phyloP scores from a whole-genome alignment of 2,329 filamentous ascomycete species.

The Colletotrichum tropicicola region DNA sequence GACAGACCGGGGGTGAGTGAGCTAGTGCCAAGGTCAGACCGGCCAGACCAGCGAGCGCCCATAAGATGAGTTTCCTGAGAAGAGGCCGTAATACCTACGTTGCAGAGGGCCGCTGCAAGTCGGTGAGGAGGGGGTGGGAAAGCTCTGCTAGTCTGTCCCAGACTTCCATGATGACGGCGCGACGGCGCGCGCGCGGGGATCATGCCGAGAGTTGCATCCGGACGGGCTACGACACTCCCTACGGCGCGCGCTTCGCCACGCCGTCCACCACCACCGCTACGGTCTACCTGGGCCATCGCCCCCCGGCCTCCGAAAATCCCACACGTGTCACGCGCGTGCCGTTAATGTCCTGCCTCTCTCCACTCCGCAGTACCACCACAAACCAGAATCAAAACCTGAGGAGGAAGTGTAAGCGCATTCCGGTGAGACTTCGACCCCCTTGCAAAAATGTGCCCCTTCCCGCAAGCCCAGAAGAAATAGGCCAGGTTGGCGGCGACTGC shows the following conservation, averaged over 20 bases:
- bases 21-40: too few relatives aligned
- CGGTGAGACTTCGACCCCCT: background rate
- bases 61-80: too few relatives aligned
- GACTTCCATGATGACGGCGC: background rate
- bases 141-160: background rate
- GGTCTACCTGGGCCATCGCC: background rate
- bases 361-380: background rate
- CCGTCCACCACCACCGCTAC: background rate
- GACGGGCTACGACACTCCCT: conserved; percentile 1
- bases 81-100: too few relatives aligned
- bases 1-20: too few relatives aligned
- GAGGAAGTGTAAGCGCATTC: background rate
- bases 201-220: background rate
- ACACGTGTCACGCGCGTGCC: conserved; percentile 5
- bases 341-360: background rate
- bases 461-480: background rate
- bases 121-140: too few relatives aligned
- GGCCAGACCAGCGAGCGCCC: too few relatives aligned
- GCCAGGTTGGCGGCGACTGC: too few relatives aligned
- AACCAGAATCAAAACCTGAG: background rate
- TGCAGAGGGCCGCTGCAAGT: too few relatives aligned
- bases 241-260: background rate
- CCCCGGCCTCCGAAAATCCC: background rate
- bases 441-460: background rate
- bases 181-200: background rate